phyloP scores from a whole-genome alignment of 73 alveolate species.

The Paramecium octaurelia region DNA sequence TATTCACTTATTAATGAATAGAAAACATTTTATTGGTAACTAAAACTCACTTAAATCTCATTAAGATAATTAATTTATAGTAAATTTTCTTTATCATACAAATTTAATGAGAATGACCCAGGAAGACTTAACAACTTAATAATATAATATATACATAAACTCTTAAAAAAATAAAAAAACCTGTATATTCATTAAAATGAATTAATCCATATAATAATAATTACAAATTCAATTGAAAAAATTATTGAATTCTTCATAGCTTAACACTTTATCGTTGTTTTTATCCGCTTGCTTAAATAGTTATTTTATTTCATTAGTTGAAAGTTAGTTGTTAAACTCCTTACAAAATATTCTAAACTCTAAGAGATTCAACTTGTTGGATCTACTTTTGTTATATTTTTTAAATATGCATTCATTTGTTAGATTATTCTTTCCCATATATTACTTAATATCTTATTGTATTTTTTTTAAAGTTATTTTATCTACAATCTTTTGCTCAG shows the following conservation, averaged over 20 bases:
- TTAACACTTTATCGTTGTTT: neutral
- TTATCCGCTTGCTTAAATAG: neutral
- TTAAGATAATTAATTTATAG: too few species aligned
- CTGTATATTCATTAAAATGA: neutral
- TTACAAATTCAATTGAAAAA: neutral
- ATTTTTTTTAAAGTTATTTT: neutral
- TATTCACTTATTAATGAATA: too few species aligned
- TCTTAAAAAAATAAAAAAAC: too few species aligned
- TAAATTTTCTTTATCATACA: too few species aligned
- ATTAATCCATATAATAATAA: neutral
- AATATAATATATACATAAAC: too few species aligned
- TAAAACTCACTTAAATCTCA: too few species aligned
- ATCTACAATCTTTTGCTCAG: neutral
- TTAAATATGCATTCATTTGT: neutral
- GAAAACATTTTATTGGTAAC: too few species aligned
- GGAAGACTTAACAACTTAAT: too few species aligned
- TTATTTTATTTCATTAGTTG: neutral
- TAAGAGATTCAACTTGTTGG: neutral
- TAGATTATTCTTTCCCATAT: neutral
- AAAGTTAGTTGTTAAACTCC: neutral
- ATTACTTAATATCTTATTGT: neutral
- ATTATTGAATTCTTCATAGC: constrained; percentile 38
- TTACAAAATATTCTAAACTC: neutral
- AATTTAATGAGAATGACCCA: too few species aligned
- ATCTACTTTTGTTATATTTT: neutral